These are phyloP conservation scores for Penicillium corylophilum DNA, from an alignment of 2,329 filamentous ascomycete species.

Conservation along the genomic window DNA sequence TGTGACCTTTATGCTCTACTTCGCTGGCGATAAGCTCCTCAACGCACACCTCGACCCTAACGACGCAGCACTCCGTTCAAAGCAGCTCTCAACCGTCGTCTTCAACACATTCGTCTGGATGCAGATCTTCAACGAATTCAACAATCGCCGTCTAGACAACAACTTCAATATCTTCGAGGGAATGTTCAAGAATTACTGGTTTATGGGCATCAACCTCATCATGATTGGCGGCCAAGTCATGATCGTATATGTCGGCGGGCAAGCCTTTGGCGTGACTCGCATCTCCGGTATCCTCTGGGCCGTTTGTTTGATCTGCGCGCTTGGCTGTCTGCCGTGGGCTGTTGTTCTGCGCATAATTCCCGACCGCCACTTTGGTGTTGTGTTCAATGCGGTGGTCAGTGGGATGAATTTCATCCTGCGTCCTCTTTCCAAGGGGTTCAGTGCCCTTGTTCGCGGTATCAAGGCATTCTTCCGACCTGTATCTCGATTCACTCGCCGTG, in stretches of 20 bases:
- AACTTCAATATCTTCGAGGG: conserved; percentile 94
- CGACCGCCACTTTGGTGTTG: conserved; percentile 56
- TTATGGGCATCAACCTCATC: conserved; percentile 77
- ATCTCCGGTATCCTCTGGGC: conserved; percentile 80
- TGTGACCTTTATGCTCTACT: conserved; percentile 79
- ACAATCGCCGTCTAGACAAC: conserved; percentile 93
- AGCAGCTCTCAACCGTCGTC: conserved; percentile 72
- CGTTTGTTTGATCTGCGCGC: conserved; percentile 78
- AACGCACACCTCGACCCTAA: conserved; percentile 52
- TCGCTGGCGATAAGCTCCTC: conserved; percentile 64
- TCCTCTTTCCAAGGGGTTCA: conserved; percentile 35
- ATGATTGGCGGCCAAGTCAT: conserved; percentile 89
- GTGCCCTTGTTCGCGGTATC: conserved; percentile 27
- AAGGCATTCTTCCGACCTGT: conserved; percentile 24
- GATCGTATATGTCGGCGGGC: conserved; percentile 83
- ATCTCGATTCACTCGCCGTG: conserved; percentile 25
- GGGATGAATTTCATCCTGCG: conserved; percentile 54
- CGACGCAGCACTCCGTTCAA: conserved; percentile 34
- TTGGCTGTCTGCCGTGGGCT: conserved; percentile 82
- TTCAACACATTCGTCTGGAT: conserved; percentile 99
- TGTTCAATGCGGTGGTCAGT: conserved; percentile 52
- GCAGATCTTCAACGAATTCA: conserved; percentile 98
- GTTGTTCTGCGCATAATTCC: conserved; percentile 79
- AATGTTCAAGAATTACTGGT: conserved; percentile 80
- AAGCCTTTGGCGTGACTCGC: conserved; percentile 71